Evolutionary conservation across 2,329 filamentous ascomycete genomes (phyloP).

Genomic region (Microdochium trichocladiopsis): DNA sequence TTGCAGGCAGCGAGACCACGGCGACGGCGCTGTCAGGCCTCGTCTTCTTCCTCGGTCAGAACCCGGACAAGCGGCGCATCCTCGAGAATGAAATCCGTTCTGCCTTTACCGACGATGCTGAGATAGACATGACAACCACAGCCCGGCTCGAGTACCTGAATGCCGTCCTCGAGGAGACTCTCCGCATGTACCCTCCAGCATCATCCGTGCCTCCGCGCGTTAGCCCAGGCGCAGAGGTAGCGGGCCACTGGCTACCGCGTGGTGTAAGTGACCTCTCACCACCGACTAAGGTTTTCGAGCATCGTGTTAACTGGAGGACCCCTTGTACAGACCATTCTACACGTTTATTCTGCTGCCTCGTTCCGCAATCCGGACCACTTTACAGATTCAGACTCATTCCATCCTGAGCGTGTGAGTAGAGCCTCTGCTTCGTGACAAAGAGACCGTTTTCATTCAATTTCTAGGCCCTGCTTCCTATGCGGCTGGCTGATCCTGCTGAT

Average conservation of each 20-base stretch:
- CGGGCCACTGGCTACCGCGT: slow-evolving; percentile 7
- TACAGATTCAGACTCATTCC: not conserved
- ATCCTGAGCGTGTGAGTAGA: not conserved
- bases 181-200: slow-evolving; percentile 21
- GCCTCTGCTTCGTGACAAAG: not conserved
- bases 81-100: slow-evolving; percentile 8
- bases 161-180: slow-evolving; percentile 19
- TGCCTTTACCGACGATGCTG: slow-evolving; percentile 3
- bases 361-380: not conserved
- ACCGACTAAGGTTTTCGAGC: not conserved
- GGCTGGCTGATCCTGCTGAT: too few relatives aligned
- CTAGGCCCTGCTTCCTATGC: too few relatives aligned
- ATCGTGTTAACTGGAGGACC: not conserved
- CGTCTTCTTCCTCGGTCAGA: slow-evolving; percentile 5
- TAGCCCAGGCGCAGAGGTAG: slow-evolving; percentile 11
- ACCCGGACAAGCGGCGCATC: not conserved
- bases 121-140: slow-evolving; percentile 8
- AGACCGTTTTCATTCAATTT: not conserved
- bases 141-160: slow-evolving; percentile 17
- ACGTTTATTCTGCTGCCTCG: not conserved
- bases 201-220: slow-evolving; percentile 18
- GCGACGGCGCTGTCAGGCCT: slow-evolving; percentile 7
- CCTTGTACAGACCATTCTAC: not conserved
- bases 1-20: slow-evolving; percentile 11
- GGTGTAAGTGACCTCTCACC: slow-evolving; percentile 1